Conservation (phyloP, 768 basidiomycete genomes). For the Mycena belliarum region DNA sequence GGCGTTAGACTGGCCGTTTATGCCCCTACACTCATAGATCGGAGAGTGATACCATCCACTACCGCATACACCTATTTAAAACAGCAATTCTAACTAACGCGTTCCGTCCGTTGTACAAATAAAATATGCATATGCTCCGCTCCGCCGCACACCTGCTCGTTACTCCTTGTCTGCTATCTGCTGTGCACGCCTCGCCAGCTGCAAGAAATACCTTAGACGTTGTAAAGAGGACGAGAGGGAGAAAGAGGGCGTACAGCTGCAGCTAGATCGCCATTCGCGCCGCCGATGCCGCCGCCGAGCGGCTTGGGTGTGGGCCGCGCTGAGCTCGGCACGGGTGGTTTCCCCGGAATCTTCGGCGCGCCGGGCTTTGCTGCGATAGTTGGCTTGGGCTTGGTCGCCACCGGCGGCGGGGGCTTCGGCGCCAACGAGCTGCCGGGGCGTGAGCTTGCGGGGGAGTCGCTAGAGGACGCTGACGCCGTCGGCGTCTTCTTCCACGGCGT, state of each 20-base stretch:
- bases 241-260: slow-evolving; percentile 54
- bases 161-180: slow-evolving; percentile 50
- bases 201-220: background rate
- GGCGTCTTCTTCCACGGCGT: slow-evolving; percentile 72
- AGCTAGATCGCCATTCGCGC: slow-evolving; percentile 62
- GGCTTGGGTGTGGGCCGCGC: slow-evolving; percentile 49
- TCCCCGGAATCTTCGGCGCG: slow-evolving; percentile 50
- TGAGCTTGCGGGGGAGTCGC: slow-evolving; percentile 46
- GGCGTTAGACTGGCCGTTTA: background rate
- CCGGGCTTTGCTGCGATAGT: slow-evolving; percentile 45
- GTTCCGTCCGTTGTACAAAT: slow-evolving; percentile 21
- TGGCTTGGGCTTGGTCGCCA: slow-evolving; percentile 66
- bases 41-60: slow-evolving; percentile 12
- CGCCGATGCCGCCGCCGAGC: slow-evolving; percentile 38
- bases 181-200: slow-evolving; percentile 83
- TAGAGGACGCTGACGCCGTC: slow-evolving; percentile 33
- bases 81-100: slow-evolving; percentile 16
- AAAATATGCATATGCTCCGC: no score
- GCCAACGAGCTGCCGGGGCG: slow-evolving; percentile 53
- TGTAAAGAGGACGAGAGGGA: background rate
- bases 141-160: background rate
- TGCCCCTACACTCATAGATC: background rate
- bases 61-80: slow-evolving; percentile 11
- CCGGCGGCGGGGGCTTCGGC: slow-evolving; percentile 57
- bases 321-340: slow-evolving; percentile 64